These are phyloP conservation scores for Striga asiatica DNA, from an alignment of 257 asterid species.

Conservation along the genomic window DNA sequence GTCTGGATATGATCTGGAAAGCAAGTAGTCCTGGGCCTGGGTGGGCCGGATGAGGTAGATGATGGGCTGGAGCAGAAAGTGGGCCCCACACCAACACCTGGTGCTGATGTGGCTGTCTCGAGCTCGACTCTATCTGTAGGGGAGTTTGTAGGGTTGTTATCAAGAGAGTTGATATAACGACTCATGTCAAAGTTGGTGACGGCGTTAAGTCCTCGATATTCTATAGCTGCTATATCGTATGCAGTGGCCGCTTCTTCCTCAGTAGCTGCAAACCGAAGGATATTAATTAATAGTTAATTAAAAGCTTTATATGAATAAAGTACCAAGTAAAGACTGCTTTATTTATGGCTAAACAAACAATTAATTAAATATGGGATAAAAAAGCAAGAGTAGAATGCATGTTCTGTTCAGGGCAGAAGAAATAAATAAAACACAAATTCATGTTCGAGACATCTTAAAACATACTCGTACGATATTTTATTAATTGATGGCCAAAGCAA, in stretches of 20 bases:
- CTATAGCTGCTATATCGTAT: conserved; percentile 75
- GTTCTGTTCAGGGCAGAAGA: too few relatives aligned
- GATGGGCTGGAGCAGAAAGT: conserved; percentile 6
- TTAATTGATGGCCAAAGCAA: too few relatives aligned
- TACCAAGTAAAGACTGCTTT: too few relatives aligned
- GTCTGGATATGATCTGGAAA: conserved; percentile 87
- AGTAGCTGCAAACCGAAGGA: conserved; percentile 65
- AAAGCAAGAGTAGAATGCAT: too few relatives aligned
- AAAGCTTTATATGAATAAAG: too few relatives aligned
- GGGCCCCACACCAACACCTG: neutral
- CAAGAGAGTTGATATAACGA: conserved; percentile 45
- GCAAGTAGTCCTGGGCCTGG: conserved; percentile 38
- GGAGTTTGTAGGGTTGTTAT: conserved; percentile 1
- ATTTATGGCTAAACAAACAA: too few relatives aligned
- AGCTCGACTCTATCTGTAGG: conserved; percentile 18
- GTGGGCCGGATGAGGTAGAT: conserved; percentile 22
- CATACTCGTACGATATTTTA: too few relatives aligned
- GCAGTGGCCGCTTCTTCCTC: conserved; percentile 90
- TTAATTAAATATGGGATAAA: too few relatives aligned
- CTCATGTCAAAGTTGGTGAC: conserved; percentile 70
- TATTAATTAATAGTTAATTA: too few relatives aligned
- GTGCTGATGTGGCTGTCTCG: too few relatives aligned
- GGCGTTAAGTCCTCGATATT: conserved; percentile 71
- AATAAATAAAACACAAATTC: too few relatives aligned
- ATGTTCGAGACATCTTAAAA: too few relatives aligned